phyloP scores from a whole-genome alignment of 1,284 basidiomycete genomes.

The Ustilago xerochloae region DNA sequence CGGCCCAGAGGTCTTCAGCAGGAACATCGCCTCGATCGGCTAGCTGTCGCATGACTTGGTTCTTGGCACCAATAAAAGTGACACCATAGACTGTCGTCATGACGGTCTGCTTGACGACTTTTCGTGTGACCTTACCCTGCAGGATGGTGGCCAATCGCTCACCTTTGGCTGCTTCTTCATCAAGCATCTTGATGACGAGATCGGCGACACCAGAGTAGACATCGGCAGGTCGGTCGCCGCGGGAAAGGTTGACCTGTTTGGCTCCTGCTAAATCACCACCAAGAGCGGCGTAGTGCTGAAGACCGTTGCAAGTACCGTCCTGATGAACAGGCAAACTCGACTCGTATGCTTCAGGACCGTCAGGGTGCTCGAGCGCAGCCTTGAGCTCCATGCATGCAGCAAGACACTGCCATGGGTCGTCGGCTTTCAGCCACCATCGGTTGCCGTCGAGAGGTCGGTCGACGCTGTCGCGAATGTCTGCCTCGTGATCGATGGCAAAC shows the following conservation, averaged over 20 bases:
- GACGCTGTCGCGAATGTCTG: slow-evolving; percentile 85
- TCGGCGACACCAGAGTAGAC: slow-evolving; percentile 94
- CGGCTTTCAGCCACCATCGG: slow-evolving; percentile 80
- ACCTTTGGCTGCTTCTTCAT: slow-evolving; percentile 72
- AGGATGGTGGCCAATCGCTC: slow-evolving; percentile 76
- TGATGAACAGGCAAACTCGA: slow-evolving; percentile 92
- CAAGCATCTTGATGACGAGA: slow-evolving; percentile 70
- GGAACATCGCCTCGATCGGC: slow-evolving; percentile 80
- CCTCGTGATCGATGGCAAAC: slow-evolving; percentile 80
- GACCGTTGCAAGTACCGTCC: slow-evolving; percentile 97
- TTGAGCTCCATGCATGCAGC: slow-evolving; percentile 89
- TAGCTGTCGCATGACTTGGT: slow-evolving; percentile 92
- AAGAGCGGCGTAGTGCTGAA: slow-evolving; percentile 98
- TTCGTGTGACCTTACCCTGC: slow-evolving; percentile 84
- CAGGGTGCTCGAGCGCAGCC: slow-evolving; percentile 74
- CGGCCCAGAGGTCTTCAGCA: slow-evolving; percentile 78
- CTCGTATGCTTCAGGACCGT: slow-evolving; percentile 78
- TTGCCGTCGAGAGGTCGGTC: slow-evolving; percentile 70
- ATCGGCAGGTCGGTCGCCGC: slow-evolving; percentile 88
- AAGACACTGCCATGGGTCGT: slow-evolving; percentile 97
- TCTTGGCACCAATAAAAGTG: slow-evolving; percentile 92
- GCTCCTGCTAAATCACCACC: slow-evolving; percentile 92
- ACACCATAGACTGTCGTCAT: slow-evolving; percentile 99
- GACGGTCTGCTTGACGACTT: slow-evolving; percentile 98
- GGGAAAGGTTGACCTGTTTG: slow-evolving; percentile 89